Percentiles rank a stretch among this genome's conserved stretches.
Conservation (phyloP, 345 rosid species). For the Xanthoceras sorbifolium region DNA sequence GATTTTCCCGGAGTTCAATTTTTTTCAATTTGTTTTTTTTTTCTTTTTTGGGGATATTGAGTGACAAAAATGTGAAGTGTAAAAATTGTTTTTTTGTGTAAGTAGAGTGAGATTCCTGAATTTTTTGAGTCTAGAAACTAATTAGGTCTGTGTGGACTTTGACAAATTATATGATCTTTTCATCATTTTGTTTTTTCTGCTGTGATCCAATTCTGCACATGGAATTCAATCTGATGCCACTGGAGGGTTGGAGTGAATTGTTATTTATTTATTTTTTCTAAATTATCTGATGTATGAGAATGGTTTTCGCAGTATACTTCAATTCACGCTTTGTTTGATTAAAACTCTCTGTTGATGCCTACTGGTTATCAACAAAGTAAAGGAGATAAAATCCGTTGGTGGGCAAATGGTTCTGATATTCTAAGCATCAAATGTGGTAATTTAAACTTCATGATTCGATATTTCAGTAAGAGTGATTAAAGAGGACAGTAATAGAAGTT, state of each 20-base stretch:
- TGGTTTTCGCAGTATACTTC: background rate
- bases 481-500: background rate
- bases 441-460: background rate
- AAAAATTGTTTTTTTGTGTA: background rate
- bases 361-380: background rate
- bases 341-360: background rate
- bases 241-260: background rate
- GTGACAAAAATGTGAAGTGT: background rate
- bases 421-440: background rate
- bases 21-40: background rate
- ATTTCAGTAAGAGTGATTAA: background rate
- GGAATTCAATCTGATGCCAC: background rate
- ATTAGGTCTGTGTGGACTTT: slow-evolving; percentile 11
- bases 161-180: background rate
- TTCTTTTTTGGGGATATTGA: background rate
- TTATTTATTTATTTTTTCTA: background rate
- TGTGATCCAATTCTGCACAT: slow-evolving; percentile 4
- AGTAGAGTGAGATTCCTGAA: slow-evolving; percentile 7
- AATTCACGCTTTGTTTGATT: background rate
- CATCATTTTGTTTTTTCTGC: background rate
- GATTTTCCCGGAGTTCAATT: background rate
- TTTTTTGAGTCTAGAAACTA: background rate
- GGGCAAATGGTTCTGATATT: background rate
- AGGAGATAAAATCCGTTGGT: background rate
- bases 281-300: background rate